These are phyloP conservation scores for Pseudogymnoascus sp. DNA, from an alignment of 2,329 filamentous ascomycete species.

Conservation along the genomic window DNA sequence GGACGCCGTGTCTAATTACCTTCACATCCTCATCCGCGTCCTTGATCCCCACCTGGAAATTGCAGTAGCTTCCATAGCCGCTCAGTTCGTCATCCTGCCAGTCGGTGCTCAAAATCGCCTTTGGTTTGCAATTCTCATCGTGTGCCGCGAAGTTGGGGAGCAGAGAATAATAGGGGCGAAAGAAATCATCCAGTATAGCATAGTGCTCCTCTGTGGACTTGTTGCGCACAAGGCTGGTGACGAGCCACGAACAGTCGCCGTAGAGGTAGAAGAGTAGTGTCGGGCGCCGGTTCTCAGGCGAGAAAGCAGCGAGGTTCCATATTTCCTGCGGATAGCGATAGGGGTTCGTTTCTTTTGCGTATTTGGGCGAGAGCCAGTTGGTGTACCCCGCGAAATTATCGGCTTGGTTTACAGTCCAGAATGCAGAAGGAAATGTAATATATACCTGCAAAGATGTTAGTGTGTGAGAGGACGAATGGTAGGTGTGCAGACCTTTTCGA, in stretches of 20 bases:
- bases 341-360: constrained; percentile 42
- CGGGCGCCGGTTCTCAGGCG: constrained; percentile 42
- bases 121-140: constrained; percentile 42
- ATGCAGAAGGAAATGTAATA: constrained; percentile 52
- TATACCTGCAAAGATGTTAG: constrained; percentile 21
- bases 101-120: constrained; percentile 48
- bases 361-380: constrained; percentile 51
- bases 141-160: constrained; percentile 47
- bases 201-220: constrained; percentile 21
- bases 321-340: constrained; percentile 52
- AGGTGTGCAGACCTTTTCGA: constrained; percentile 40
- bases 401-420: constrained; percentile 39
- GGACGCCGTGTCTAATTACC: constrained; percentile 38
- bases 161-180: constrained; percentile 56
- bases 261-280: constrained; percentile 60
- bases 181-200: constrained; percentile 35
- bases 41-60: constrained; percentile 55
- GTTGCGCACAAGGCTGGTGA: constrained; percentile 20
- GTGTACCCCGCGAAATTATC: constrained; percentile 39
- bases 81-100: constrained; percentile 60
- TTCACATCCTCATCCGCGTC: constrained; percentile 53
- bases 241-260: constrained; percentile 34
- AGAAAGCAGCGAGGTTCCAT: constrained; percentile 51
- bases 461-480: neutral
- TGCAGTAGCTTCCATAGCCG: constrained; percentile 59